Evolutionary conservation across 306 rosid species (phyloP).

Genomic region (Cercis canadensis): DNA sequence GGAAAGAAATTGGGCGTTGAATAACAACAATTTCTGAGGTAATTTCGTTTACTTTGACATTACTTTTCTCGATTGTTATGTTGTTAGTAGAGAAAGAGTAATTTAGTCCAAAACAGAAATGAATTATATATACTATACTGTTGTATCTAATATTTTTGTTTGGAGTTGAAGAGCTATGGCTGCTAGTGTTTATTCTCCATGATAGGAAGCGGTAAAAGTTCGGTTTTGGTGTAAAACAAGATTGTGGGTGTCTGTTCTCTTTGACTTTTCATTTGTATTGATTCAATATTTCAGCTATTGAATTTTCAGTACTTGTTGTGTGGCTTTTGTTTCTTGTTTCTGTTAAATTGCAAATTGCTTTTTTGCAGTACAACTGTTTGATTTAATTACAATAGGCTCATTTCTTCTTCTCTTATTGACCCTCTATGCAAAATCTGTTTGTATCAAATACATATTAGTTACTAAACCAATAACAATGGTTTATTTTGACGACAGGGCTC

Average conservation of each 20-base stretch:
- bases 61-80: neutral
- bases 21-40: constrained; percentile 25
- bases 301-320: neutral
- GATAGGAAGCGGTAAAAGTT: neutral
- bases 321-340: neutral
- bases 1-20: constrained; percentile 7
- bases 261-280: too few species aligned
- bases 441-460: too few species aligned
- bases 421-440: neutral
- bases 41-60: neutral
- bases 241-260: neutral
- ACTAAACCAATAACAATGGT: neutral
- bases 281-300: constrained; percentile 10
- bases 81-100: neutral
- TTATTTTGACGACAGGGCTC: neutral
- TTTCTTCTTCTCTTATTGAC: constrained; percentile 12
- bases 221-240: too few species aligned
- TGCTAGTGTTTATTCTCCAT: neutral
- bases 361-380: neutral
- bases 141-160: too few species aligned
- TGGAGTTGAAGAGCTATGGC: too few species aligned
- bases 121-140: too few species aligned
- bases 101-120: neutral
- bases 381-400: neutral
- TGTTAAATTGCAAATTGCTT: neutral